phyloP scores from a whole-genome alignment of 1,139 yeast species.

The Lodderomyces orthopsilosis region DNA sequence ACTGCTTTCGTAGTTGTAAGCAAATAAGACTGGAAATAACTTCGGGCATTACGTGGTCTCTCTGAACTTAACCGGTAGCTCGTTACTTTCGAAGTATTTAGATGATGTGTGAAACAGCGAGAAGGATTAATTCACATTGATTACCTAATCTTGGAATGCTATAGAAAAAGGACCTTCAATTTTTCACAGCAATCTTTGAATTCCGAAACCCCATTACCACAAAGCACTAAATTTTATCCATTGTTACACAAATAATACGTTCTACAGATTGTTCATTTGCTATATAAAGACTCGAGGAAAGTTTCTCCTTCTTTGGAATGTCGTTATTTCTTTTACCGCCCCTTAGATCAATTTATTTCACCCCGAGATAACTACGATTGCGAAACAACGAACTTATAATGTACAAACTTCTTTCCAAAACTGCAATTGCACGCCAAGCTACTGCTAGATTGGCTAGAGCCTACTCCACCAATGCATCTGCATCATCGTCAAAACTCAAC shows the following conservation, averaged over 20 bases:
- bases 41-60: too few species aligned
- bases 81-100: too few species aligned
- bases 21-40: too few species aligned
- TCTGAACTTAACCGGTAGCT: too few species aligned
- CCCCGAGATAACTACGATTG: too few species aligned
- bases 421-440: conserved; percentile 11
- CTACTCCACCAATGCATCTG: conserved; percentile 9
- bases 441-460: conserved; percentile 9
- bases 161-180: not conserved
- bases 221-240: not conserved
- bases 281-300: not conserved
- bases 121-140: too few species aligned
- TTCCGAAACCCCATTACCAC: too few species aligned
- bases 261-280: not conserved
- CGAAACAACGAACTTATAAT: conserved; percentile 7
- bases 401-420: conserved; percentile 14
- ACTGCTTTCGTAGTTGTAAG: too few species aligned
- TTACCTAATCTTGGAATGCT: not conserved
- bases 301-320: too few species aligned
- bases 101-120: too few species aligned
- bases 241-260: not conserved
- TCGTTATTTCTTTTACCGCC: too few species aligned
- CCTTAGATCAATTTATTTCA: too few species aligned
- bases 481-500: not conserved
- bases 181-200: conserved; percentile 5